These are phyloP conservation scores for Hymenoscyphus albidus DNA, from an alignment of 2,329 filamentous ascomycete species.

Conservation along the genomic window DNA sequence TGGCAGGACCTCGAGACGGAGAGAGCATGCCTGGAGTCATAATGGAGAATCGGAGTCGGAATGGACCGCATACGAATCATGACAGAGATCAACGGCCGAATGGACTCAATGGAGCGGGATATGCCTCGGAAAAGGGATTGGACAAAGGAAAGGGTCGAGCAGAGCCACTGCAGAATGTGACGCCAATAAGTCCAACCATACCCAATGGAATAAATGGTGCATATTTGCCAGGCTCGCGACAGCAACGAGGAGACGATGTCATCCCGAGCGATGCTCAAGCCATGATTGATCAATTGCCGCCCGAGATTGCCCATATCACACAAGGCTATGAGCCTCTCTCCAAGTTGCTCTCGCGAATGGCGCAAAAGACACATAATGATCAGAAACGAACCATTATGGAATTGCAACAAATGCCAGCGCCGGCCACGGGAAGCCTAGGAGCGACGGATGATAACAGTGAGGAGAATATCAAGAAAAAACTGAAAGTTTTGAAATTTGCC, in stretches of 20 bases:
- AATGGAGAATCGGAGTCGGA: conserved; percentile 53
- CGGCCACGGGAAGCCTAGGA: conserved; percentile 47
- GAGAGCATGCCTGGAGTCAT: conserved; percentile 50
- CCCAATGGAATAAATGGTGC: conserved; percentile 31
- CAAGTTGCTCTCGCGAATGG: conserved; percentile 70
- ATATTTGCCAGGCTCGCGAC: conserved; percentile 21
- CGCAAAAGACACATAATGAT: conserved; percentile 78
- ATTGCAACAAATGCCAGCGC: conserved; percentile 64
- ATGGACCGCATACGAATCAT: conserved; percentile 52
- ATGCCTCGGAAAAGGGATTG: conserved; percentile 37
- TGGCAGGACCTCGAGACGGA: conserved; percentile 21
- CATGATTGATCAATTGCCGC: conserved; percentile 56
- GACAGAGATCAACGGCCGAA: conserved; percentile 47
- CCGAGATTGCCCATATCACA: conserved; percentile 67
- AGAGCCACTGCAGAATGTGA: conserved; percentile 31
- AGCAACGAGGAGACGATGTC: conserved; percentile 20
- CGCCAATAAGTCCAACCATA: conserved; percentile 28
- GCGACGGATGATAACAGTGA: conserved; percentile 53
- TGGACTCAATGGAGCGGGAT: conserved; percentile 41
- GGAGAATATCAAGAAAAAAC: conserved; percentile 74
- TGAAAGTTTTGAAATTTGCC: conserved; percentile 69
- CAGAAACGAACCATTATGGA: conserved; percentile 67
- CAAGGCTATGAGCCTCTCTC: conserved; percentile 73
- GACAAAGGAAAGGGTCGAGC: conserved; percentile 30
- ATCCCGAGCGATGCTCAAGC: conserved; percentile 30